A percentile compares a stretch with the other conserved stretches of the same genome.
Evolutionary conservation across 345 rosid genomes (phyloP).

Genomic region (Rhizophora apiculata): DNA sequence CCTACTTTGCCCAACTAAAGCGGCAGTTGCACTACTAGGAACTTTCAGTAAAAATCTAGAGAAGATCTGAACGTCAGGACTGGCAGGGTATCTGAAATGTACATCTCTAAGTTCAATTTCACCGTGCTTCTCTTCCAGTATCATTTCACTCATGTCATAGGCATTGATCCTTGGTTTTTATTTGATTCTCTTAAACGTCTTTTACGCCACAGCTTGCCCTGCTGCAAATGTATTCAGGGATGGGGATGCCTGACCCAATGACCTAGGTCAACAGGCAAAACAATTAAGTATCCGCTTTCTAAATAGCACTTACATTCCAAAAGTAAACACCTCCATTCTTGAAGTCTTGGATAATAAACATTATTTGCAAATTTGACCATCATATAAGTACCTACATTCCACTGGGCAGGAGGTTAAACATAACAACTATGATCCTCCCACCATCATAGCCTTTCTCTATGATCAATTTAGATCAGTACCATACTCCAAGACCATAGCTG

Average conservation of each 20-base stretch:
- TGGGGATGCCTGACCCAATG: slow-evolving; percentile 56
- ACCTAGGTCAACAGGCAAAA: slow-evolving; percentile 11
- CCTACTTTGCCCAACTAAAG: no score
- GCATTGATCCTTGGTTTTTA: slow-evolving; percentile 51
- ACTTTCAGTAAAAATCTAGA: no score
- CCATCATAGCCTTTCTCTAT: slow-evolving; percentile 63
- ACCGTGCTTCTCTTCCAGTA: no score
- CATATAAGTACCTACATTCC: slow-evolving; percentile 56
- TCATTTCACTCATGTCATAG: slow-evolving; percentile 39
- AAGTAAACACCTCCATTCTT: slow-evolving; percentile 1
- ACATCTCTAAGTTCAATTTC: no score
- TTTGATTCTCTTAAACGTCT: slow-evolving; percentile 65
- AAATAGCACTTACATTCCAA: background rate
- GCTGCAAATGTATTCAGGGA: slow-evolving; percentile 21
- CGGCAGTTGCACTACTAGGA: no score
- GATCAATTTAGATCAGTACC: slow-evolving; percentile 68
- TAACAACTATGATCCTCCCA: slow-evolving; percentile 61
- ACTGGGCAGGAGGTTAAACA: slow-evolving; percentile 62
- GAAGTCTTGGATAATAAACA: background rate
- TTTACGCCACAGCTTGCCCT: slow-evolving; percentile 28
- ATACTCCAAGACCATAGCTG: slow-evolving; percentile 58
- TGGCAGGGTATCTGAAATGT: no score
- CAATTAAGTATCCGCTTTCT: background rate
- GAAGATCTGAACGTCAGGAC: no score
- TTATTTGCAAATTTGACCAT: background rate